phyloP scores from a whole-genome alignment of 306 rosid genomes.

The Vachellia collinsii region DNA sequence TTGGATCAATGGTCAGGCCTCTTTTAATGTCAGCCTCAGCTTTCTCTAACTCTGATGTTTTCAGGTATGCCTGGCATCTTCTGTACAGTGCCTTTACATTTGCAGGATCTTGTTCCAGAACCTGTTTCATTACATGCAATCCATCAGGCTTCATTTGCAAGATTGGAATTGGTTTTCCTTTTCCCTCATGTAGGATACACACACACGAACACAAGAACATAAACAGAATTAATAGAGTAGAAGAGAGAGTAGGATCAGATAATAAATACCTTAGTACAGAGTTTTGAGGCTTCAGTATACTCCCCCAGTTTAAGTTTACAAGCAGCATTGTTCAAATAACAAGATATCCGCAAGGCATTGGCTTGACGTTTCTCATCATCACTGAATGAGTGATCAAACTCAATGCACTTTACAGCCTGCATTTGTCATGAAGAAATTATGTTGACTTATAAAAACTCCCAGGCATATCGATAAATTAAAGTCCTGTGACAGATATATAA shows the following conservation, averaged over 20 bases:
- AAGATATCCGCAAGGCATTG: slow-evolving; percentile 48
- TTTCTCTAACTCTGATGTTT: slow-evolving; percentile 60
- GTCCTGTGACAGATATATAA: slow-evolving; percentile 7
- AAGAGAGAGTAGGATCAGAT: neutral
- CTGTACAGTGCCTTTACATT: slow-evolving; percentile 75
- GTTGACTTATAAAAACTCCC: neutral
- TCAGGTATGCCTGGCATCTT: slow-evolving; percentile 64
- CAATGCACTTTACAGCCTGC: slow-evolving; percentile 59
- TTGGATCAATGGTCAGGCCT: slow-evolving; percentile 63
- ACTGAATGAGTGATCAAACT: slow-evolving; percentile 61
- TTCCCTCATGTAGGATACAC: no score
- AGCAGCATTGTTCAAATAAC: slow-evolving; percentile 68
- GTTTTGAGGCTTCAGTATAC: slow-evolving; percentile 49
- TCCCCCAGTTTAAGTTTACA: slow-evolving; percentile 63
- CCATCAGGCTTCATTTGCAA: neutral
- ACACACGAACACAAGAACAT: neutral
- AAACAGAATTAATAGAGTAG: neutral
- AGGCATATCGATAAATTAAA: neutral
- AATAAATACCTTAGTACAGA: slow-evolving; percentile 60
- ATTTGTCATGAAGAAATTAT: slow-evolving; percentile 16
- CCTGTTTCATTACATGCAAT: slow-evolving; percentile 43
- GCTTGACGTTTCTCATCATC: slow-evolving; percentile 52
- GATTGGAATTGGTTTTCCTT: no score
- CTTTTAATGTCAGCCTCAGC: slow-evolving; percentile 62
- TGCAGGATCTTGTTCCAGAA: slow-evolving; percentile 51